These are phyloP conservation scores for Aspergillus wentii DNA, from an alignment of 495 filamentous ascomycete genomes.

Conservation along the genomic window DNA sequence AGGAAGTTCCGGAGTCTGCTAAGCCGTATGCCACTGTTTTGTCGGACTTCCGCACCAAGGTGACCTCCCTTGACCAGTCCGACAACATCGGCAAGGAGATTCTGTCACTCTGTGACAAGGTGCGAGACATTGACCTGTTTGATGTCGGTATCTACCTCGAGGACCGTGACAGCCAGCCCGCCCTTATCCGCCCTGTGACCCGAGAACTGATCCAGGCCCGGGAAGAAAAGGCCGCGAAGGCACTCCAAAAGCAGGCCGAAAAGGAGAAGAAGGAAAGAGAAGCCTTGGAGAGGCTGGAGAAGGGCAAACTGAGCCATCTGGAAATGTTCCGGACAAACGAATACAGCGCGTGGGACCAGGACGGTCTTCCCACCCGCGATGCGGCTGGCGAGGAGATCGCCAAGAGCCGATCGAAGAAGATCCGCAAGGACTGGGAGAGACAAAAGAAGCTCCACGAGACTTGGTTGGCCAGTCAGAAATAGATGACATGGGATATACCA, in stretches of 20 bases:
- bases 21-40: conserved; percentile 35
- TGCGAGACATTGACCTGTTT: conserved; percentile 76
- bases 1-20: conserved; percentile 21
- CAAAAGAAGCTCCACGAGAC: conserved; percentile 84
- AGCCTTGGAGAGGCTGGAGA: conserved; percentile 55
- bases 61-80: conserved; percentile 42
- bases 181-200: conserved; percentile 79
- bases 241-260: conserved; percentile 53
- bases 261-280: conserved; percentile 52
- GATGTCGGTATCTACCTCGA: conserved; percentile 82
- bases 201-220: conserved; percentile 66
- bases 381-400: conserved; percentile 72
- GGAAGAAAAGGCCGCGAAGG: conserved; percentile 56
- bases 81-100: conserved; percentile 51
- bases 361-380: conserved; percentile 77
- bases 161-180: conserved; percentile 68
- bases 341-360: conserved; percentile 78
- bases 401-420: conserved; percentile 76
- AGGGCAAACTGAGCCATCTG: conserved; percentile 62
- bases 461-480: conserved; percentile 45
- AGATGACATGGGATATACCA: too few relatives aligned
- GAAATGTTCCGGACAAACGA: conserved; percentile 73
- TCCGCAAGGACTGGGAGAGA: conserved; percentile 86
- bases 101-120: conserved; percentile 66
- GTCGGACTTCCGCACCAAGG: conserved; percentile 31